Evolutionary conservation across 352 stramenopile genomes (phyloP), one percentile per base, ranked within the genome.

Genomic region (Labyrinthula sp.): DNA sequence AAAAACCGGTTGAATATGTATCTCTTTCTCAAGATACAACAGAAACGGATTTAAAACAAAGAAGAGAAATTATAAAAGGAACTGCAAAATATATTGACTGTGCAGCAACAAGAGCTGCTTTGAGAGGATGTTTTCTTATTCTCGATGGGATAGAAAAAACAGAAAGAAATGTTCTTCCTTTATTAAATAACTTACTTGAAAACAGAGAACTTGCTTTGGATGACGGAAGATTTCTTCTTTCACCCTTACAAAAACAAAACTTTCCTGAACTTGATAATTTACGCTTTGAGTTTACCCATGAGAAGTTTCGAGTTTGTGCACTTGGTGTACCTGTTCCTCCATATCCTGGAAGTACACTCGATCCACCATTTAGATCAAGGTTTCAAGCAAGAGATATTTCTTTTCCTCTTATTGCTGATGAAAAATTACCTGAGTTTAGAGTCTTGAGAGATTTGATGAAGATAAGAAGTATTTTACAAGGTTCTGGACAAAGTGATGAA

Each of bases 121-220:
- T 93, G 24, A 59, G 83, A 36, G 84, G 84, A 20, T 66, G 81
- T 22, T 62, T 95, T 20, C 60, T 95, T 2, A 69, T 95, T 37
- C 74, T 95, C 21, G 85, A 95, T 60, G 82, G 78, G 62, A 57
- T 95, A 9, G 81, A 95, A 60, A 89, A 89, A 33, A 82, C 82
- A 6, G 80, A 93, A 56, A 62, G 85, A 14, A 95, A 95, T 52
- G 83, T 95, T 0, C 62, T 95, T 22, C 85, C 85, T 0, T 92
- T 82, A n/a, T 58, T 95, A 8, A 95, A 94, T 58, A 95, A 95
- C 57, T 54, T 95, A 23, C 64, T 94, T 4, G 85, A 95, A 58
- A 92, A 94, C 58, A 60, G 83, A 39, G 81, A 93, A 43, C 81
- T 95, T 65, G 76, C 72, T 20, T 60, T 94, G 23, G 85, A 95